Evolutionary conservation across 164 flowering plant species (phyloP), one percentile per base, ranked within the genome.

Genomic region (Macadamia integrifolia): DNA sequence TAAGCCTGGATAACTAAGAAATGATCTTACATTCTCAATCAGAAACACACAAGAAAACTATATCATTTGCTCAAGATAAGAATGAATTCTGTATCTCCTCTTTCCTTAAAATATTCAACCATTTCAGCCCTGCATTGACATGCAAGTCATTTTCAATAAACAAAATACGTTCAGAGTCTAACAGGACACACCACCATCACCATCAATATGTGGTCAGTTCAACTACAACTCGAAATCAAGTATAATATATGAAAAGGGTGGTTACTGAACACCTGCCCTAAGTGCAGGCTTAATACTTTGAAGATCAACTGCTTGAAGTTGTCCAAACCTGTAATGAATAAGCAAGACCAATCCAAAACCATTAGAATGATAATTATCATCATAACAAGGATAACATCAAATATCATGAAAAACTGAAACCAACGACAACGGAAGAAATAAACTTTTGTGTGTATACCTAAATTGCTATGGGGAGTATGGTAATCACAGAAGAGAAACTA

Each of bases 281-380:
- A 92, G 74, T 64, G 97, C 83, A 52, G 97, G 99, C 70, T 90
- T 88, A 69, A 89, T 65, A 65, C 86, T 90, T 46, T 84, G 75
- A 62, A 94, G 95, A 82, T 94, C 90, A 77, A 87, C 92, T 49
- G 79, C 88, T 81, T 94, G 97, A 73, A 94, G 96, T 71, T 90
- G 95, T 65, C 99, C 99, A 83, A 94, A 90, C 97, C 99, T 92
- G 83, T 67, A 28, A 66, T 17, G 60, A 56, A 23, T 23, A 23
- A 56, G 40, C 14, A 64, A 65, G 28, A 18, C 31, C 49, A 66
- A 46, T 12, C n/a, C 30, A 15, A 52, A 12, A 44, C 23, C 23
- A 23, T 23, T 23, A 66, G 43, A 55, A 53, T 32, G 5, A 2
- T 40, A 61, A 23, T 13, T 53, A 61, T 43, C 13, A 46, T 11